Evolutionary conservation across 352 stramenopile species (phyloP), one percentile per base, ranked within the genome.

Genomic region (Lagenidium giganteum): DNA sequence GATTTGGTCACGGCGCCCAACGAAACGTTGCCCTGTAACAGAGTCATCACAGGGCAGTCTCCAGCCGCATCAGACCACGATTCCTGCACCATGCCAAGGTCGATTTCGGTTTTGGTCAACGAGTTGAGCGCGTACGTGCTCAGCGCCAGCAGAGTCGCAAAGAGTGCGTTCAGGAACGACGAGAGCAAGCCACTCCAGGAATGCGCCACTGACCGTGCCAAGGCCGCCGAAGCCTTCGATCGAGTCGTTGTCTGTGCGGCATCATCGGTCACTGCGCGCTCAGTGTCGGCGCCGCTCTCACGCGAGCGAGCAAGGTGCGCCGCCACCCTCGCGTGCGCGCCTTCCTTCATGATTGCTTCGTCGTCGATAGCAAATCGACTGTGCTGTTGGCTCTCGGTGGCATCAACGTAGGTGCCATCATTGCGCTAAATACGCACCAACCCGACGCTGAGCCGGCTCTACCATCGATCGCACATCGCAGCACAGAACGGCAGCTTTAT

Each of bases 141-240:
- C 23, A 61, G 6, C 14, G 52, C 46, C 14, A 56, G 27, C 20
- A 56, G 8, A 13, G 46, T 51, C 12, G 52, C 52, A 26, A 61
- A 45, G 16, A 38, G 8, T 5, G 49, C 38, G 36, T 59, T 54
- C 29, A 54, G 8, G 13, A 54, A 22, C 2, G 42, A 42, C 11
- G 28, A 30, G 28, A 53, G n/a, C n/a, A n/a, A n/a, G n/a, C n/a
- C n/a, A n/a, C n/a, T n/a, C n/a, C n/a, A n/a, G n/a, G n/a, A n/a
- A n/a, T n/a, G n/a, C n/a, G n/a, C n/a, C n/a, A n/a, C n/a, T n/a
- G n/a, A n/a, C n/a, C n/a, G n/a, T n/a, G n/a, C n/a, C n/a, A n/a
- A n/a, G n/a, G n/a, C n/a, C n/a, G n/a, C n/a, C n/a, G n/a, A n/a
- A n/a, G n/a, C n/a, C n/a, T n/a, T n/a, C n/a, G n/a, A n/a, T n/a